Base-by-base conservation (phyloP, 441 rosid species). In the Rhodomyrtus psidioides region DNA sequence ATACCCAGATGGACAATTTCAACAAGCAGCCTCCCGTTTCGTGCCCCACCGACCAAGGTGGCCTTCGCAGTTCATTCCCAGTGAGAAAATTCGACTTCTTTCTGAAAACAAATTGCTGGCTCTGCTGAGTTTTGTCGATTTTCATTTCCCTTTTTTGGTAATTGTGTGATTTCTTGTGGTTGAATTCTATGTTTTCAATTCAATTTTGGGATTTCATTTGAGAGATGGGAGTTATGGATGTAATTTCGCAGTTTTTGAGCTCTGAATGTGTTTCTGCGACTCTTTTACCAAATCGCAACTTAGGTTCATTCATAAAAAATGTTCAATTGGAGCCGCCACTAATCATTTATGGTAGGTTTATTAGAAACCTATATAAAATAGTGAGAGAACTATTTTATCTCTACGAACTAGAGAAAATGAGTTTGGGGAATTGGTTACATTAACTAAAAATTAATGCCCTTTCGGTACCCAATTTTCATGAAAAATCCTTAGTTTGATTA, bases 1-100 rank as follows among this genome's bases (percentile, higher is more conserved):
- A 83, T 86, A 79, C 94, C 91, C 93, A 89, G 87, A 89, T 90
- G 90, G 94, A 91, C 83, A 87, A 86, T 90, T 83, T 79, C 86
- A 90, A 88, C 82, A 74, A 84, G 83, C 91, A 87, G 65, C 85
- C 94, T 83, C 55, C 90, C 56, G 44, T 87, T 8, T 55, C 85
- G 75, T 84, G 87, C 81, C 85, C 94, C 14, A 79, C 82, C 87
- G 88, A 84, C 79, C 89, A 87, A 58, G 62, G 90, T 54, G 60
- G 30, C 83, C 53, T 84, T 42, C 83, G 85, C 28, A 82, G 85
- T 85, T 90, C 94, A 17, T 84, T 84, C 83, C 92, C 93, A 83
- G 95, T 91, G 70, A 82, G 89, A 70, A 55, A 85, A 53, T 65
- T 54, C 74, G 79, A 39, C 34, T 81, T 51, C 55, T 58, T 30